A percentile compares a stretch with the other conserved stretches of the same genome.
Conservation (phyloP, 129 eudicot genomes). For the Calendula officinalis region DNA sequence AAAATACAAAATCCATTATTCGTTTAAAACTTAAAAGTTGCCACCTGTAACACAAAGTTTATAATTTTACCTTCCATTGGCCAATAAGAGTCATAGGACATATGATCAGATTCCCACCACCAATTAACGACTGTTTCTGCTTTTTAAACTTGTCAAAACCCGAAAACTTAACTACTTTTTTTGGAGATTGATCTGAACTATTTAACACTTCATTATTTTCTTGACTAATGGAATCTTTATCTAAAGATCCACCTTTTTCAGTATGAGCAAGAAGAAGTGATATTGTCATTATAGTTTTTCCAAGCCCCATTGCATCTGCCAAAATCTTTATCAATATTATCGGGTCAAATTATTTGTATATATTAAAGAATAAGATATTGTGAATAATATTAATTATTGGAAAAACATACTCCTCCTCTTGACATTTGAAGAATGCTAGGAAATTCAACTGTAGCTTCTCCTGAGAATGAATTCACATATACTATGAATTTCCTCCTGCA, state of each 20-base stretch:
- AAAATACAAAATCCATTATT: background rate
- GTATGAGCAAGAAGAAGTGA: slow-evolving; percentile 86
- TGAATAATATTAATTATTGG: slow-evolving; percentile 4
- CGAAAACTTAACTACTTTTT: slow-evolving; percentile 51
- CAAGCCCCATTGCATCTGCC: slow-evolving; percentile 99
- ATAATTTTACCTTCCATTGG: slow-evolving; percentile 88
- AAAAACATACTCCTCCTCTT: slow-evolving; percentile 93
- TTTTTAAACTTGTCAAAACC: slow-evolving; percentile 73
- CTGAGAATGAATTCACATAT: slow-evolving; percentile 88
- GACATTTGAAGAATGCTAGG: slow-evolving; percentile 99
- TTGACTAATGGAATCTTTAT: slow-evolving; percentile 39
- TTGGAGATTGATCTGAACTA: slow-evolving; percentile 51
- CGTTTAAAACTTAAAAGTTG: background rate
- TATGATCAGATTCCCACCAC: slow-evolving; percentile 88
- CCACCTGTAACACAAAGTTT: background rate
- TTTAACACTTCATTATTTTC: slow-evolving; percentile 38
- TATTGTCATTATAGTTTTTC: slow-evolving; percentile 97
- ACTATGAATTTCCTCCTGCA: slow-evolving; percentile 73
- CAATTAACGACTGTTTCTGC: slow-evolving; percentile 40
- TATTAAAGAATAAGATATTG: background rate
- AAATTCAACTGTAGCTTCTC: slow-evolving; percentile 89
- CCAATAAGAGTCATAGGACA: slow-evolving; percentile 98
- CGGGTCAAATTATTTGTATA: slow-evolving; percentile 23
- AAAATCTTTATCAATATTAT: slow-evolving; percentile 58
- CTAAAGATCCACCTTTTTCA: slow-evolving; percentile 58